Evolutionary conservation across 208 protist genomes (phyloP).

Genomic region (Acanthamoeba royreba): DNA sequence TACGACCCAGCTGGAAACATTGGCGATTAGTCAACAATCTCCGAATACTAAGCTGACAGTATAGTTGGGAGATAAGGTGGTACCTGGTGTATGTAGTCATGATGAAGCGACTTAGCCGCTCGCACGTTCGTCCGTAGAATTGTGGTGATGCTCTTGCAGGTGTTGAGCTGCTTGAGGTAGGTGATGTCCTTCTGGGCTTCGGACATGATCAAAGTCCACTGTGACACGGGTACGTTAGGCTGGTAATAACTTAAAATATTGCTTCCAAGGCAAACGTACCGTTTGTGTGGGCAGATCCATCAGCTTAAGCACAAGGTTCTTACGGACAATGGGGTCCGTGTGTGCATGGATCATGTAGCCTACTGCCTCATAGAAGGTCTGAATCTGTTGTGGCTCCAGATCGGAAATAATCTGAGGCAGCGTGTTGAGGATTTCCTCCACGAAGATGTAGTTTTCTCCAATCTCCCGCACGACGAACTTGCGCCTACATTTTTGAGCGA

Average conservation of each 20-base stretch:
- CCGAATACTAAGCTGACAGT: not conserved
- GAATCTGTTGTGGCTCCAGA: constrained; percentile 89
- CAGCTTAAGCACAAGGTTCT: constrained; percentile 85
- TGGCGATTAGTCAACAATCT: not conserved
- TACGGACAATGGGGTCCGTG: constrained; percentile 61
- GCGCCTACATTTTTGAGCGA: constrained; percentile 91
- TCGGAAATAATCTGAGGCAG: constrained; percentile 89
- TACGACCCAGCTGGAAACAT: constrained; percentile 82
- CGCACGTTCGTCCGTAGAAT: constrained; percentile 93
- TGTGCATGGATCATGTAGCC: constrained; percentile 90
- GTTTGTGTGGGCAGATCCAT: constrained; percentile 72
- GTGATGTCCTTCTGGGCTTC: constrained; percentile 68
- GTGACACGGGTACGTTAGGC: constrained; percentile 78
- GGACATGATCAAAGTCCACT: constrained; percentile 81
- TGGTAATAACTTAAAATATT: not conserved
- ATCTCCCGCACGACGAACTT: constrained; percentile 85
- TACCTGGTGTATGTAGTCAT: constrained; percentile 82
- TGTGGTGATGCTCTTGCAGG: constrained; percentile 86
- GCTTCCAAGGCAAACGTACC: not conserved
- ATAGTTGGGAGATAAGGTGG: not conserved
- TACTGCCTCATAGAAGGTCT: constrained; percentile 96
- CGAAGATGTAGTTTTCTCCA: constrained; percentile 84
- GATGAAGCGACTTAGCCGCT: constrained; percentile 86
- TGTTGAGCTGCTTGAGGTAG: constrained; percentile 77
- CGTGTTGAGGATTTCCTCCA: constrained; percentile 89